Conservation (phyloP, 768 basidiomycete species). For the Leccinum longicurvipes region DNA sequence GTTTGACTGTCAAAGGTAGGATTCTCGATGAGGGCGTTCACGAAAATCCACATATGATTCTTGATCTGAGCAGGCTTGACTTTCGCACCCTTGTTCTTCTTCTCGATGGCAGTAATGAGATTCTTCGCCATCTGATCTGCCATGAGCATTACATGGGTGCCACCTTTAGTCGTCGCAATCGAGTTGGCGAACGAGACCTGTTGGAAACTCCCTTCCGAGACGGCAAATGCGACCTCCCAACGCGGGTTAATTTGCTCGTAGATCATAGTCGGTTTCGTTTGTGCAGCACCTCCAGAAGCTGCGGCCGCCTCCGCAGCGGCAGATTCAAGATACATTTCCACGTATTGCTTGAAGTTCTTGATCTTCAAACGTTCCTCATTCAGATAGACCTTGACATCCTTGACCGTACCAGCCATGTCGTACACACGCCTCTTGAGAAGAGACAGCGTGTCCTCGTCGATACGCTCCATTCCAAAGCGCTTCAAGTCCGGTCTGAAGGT, state of each 20-base stretch:
- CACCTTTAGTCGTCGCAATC: slow-evolving; percentile 94
- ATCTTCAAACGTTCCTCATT: slow-evolving; percentile 91
- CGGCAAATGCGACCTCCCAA: slow-evolving; percentile 94
- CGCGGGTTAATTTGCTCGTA: slow-evolving; percentile 78
- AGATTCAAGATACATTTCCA: slow-evolving; percentile 87
- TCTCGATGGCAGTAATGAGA: slow-evolving; percentile 75
- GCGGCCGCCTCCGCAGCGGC: slow-evolving; percentile 67
- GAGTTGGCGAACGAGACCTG: slow-evolving; percentile 98
- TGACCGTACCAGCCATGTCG: slow-evolving; percentile 95
- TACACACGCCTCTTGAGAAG: slow-evolving; percentile 92
- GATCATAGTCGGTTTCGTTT: slow-evolving; percentile 71
- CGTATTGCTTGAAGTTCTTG: slow-evolving; percentile 96
- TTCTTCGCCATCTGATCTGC: slow-evolving; percentile 88
- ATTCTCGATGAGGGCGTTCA: slow-evolving; percentile 94
- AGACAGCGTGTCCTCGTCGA: slow-evolving; percentile 88
- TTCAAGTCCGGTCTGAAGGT: slow-evolving; percentile 90
- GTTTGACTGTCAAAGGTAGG: slow-evolving; percentile 99
- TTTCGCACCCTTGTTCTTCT: slow-evolving; percentile 97
- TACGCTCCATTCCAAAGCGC: slow-evolving; percentile 87
- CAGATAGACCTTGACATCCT: slow-evolving; percentile 88
- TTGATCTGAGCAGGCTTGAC: slow-evolving; percentile 93
- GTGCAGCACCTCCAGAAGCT: slow-evolving; percentile 73
- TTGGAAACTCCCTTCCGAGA: slow-evolving; percentile 89
- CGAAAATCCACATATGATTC: slow-evolving; percentile 98
- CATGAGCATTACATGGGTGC: slow-evolving; percentile 84